Base-by-base conservation (phyloP, 306 rosid species). In the Acacia crassicarpa region DNA sequence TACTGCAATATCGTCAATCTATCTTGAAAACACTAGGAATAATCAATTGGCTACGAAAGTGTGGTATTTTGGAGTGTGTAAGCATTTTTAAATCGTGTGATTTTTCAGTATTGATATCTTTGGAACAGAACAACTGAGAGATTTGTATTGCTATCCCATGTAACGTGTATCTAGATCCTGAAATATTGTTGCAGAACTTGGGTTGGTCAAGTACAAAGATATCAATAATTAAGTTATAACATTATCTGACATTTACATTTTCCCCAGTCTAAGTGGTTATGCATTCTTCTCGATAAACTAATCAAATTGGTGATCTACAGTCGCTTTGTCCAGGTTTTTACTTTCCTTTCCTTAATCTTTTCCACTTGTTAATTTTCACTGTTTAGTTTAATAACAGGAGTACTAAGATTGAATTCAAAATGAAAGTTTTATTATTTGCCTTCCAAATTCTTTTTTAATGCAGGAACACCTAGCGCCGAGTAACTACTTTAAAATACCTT, bases 391-490 rank as follows among this genome's bases (percentile, higher is more conserved):
- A 48, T 45, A 13, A 77, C 56, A 62, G 74, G 65, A 62, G 77
- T 76, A 49, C 44, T 75, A 13, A 32, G 59, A 43, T 22, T 33
- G 25, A 15, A 61, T 67, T 54, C 25, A 11, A 46, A 68, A 35
- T n/a, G 56, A 17, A 38, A 68, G 67, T 44, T 40, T 12, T 14
- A 14, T 45, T 56, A 79, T 65, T 23, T 68, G 19, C 35, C 23
- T 58, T 49, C 63, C 45, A 17, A 65, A 49, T 77, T 80, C 35
- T 38, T 75, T 75, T 58, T 44, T 59, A 25, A 61, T 90, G 88
- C 91, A 94, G 98, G 85, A 90, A 72, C 89, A 85, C 78, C 84
- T 94, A 72, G 94, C 96, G 85, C 98, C 97, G 23, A 94, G 90
- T 78, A 94, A 93, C 66, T 92, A 91, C 87, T 35, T 92, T 66